Conservation (phyloP, 164 flowering plant genomes). For the Chloranthus sessilifolius region DNA sequence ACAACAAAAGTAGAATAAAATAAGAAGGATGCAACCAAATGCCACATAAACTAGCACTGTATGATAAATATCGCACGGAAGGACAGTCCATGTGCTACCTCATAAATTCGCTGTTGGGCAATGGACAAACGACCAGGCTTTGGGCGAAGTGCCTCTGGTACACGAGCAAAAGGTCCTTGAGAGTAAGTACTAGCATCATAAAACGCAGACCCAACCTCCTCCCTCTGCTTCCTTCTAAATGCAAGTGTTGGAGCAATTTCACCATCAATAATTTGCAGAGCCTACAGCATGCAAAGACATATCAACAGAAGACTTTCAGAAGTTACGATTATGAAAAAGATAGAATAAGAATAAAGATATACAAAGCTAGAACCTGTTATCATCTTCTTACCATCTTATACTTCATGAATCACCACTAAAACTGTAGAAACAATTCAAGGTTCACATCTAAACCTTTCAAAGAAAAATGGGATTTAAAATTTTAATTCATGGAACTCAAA, state of each 20-base stretch:
- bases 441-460: no score
- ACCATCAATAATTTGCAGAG: conserved; percentile 77
- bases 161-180: conserved; percentile 62
- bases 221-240: conserved; percentile 82
- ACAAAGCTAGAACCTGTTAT: no score
- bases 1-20: neutral
- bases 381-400: no score
- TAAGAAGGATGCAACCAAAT: neutral
- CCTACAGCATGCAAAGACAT: no score
- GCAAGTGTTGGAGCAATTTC: conserved; percentile 76
- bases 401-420: no score
- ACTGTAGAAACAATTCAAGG: no score
- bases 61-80: neutral
- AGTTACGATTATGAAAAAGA: no score
- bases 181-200: conserved; percentile 67
- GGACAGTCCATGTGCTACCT: conserved; percentile 39
- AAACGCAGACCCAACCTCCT: conserved; percentile 54
- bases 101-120: conserved; percentile 93
- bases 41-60: neutral
- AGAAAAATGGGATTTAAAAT: no score
- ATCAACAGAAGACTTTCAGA: no score
- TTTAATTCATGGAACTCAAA: no score
- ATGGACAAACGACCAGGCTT: conserved; percentile 80
- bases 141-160: conserved; percentile 92
- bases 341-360: no score